Evolutionary conservation across 352 stramenopile species (phyloP), one percentile per base, ranked within the genome.

Genomic region (Pythium angustatum): DNA sequence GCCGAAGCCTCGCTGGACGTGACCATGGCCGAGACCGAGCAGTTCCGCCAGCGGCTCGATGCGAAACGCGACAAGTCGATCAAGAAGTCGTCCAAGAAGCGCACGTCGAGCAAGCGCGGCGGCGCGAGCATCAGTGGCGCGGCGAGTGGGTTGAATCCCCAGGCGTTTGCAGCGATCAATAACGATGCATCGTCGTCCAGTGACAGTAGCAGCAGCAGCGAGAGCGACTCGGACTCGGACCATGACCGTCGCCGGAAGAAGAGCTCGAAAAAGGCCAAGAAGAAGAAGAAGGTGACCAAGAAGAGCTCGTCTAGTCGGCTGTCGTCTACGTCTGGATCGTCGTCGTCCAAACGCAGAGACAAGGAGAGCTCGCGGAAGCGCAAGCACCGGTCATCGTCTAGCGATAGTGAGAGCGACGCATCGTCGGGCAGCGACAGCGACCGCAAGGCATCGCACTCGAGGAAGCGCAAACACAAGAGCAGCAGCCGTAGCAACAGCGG

Each of bases 131-230:
- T 72, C 68, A 24, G 64, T 54, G 38, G 69, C 63, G 61, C 34
- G 15, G 48, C 55, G 44, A 90, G 78, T 28, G 81, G 83, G 0
- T 56, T 92, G 21, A 92, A 92, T 49, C 81, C 83, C 11, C 83
- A 92, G 61, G 83, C 83, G 34, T 56, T 92, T 49, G 83, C 81
- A 24, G 83, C 83, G 40, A 83, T 89, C 50, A 80, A 84, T 55
- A 73, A 65, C 31, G 65, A 69, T 27, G 62, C 69, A 11, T 74
- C 77, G 27, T 54, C 55, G 12, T 31, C 21, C 22, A 75, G 62
- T 26, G 64, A 66, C 24, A 58, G 64, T 27, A 75, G 77, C 31
- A 72, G 58, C 30, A 58, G 66, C 26, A 57, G 62, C 22, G 73
- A 80, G 8, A 61, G 59, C 43, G 68, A 77, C n/a, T 68, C 61